phyloP scores from a whole-genome alignment of 805 yeast species.

The Kuraishia hungarica region DNA sequence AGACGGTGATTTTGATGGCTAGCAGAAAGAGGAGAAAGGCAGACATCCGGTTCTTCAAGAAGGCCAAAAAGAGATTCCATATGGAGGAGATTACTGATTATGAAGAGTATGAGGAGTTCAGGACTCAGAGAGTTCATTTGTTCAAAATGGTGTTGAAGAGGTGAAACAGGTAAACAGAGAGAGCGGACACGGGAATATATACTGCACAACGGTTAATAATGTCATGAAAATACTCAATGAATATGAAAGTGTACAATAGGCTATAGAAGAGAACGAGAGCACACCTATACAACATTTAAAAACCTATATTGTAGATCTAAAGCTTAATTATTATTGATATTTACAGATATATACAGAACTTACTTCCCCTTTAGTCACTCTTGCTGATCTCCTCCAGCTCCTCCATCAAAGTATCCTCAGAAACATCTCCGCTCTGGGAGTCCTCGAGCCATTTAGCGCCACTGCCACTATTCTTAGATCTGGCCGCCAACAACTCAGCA shows the following conservation, averaged over 20 bases:
- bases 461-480: conserved; percentile 4
- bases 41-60: conserved; percentile 14
- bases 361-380: conserved; percentile 13
- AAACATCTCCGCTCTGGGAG: conserved; percentile 22
- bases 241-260: too few species aligned
- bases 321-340: conserved; percentile 1
- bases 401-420: conserved; percentile 12
- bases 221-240: too few species aligned
- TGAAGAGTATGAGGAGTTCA: conserved; percentile 24
- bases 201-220: too few species aligned
- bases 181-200: neutral
- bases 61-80: conserved; percentile 22
- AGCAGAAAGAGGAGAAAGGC: conserved; percentile 44
- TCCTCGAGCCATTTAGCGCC: conserved; percentile 13
- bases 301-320: conserved; percentile 11
- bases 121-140: conserved; percentile 30
- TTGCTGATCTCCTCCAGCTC: conserved; percentile 6
- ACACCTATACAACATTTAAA: too few species aligned
- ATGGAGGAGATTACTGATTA: conserved; percentile 23
- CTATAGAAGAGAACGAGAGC: too few species aligned
- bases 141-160: conserved; percentile 24
- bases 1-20: conserved; percentile 39
- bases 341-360: conserved; percentile 10
- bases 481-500: conserved; percentile 38
- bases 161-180: too few species aligned